phyloP scores from a whole-genome alignment of 805 yeast genomes.

The Saitoella complicata region DNA sequence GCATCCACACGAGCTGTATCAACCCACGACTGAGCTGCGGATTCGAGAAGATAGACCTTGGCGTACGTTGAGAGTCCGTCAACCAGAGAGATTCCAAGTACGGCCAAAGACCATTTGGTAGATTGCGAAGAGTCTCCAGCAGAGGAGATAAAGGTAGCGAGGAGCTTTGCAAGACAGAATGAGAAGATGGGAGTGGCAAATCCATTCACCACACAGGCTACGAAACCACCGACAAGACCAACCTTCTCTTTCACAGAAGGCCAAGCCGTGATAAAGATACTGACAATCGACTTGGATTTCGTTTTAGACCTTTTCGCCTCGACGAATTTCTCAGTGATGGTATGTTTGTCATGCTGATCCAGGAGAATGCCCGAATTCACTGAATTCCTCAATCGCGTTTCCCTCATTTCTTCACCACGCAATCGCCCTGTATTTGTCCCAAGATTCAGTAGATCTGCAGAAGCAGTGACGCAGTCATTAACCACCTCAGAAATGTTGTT shows the following conservation, averaged over 20 bases:
- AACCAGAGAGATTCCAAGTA: constrained; percentile 41
- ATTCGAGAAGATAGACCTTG: constrained; percentile 34
- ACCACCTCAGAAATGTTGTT: too few species aligned
- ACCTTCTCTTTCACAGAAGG: neutral
- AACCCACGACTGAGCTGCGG: constrained; percentile 56
- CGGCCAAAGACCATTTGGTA: constrained; percentile 49
- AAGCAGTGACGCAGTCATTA: too few species aligned
- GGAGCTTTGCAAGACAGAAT: constrained; percentile 51
- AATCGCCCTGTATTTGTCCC: too few species aligned
- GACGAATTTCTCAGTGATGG: neutral
- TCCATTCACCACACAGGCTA: constrained; percentile 41
- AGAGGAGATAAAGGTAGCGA: constrained; percentile 43
- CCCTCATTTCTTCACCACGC: too few species aligned
- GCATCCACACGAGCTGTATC: constrained; percentile 32
- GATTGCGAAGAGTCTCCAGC: constrained; percentile 11
- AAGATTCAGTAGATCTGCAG: too few species aligned
- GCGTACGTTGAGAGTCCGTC: constrained; percentile 45
- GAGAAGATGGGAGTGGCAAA: constrained; percentile 63
- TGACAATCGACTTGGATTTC: neutral
- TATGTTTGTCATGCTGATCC: neutral
- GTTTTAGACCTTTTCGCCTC: too few species aligned
- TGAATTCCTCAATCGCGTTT: too few species aligned
- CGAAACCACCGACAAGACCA: constrained; percentile 32
- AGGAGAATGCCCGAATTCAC: neutral
- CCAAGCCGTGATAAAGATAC: neutral